A percentile compares a stretch with the other conserved stretches of the same genome.
phyloP scores from a whole-genome alignment of 495 filamentous ascomycete species.

The Penicillium tannophilum region DNA sequence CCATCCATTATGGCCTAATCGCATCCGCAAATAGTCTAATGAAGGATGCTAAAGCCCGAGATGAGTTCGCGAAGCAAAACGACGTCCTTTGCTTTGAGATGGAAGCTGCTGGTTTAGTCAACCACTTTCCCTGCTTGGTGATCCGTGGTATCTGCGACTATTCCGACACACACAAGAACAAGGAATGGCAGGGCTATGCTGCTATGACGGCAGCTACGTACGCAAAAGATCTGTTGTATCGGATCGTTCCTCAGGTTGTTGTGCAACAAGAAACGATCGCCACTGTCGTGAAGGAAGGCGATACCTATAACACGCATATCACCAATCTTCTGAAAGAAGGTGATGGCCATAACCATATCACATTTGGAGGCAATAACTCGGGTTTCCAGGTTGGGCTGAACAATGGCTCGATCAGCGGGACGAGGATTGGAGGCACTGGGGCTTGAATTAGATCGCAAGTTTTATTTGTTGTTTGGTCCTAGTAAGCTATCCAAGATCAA shows the following conservation, averaged over 20 bases:
- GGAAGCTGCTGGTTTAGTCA: neutral
- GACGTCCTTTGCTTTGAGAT: constrained; percentile 3
- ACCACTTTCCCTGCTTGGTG: neutral
- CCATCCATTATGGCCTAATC: neutral
- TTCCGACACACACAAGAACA: constrained; percentile 7
- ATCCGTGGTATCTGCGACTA: constrained; percentile 6
- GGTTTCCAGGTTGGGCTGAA: neutral
- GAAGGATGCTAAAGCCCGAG: neutral
- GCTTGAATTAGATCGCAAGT: neutral
- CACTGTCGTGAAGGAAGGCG: neutral
- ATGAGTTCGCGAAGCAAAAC: neutral
- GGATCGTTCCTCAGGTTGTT: neutral
- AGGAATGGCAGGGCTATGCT: constrained; percentile 3
- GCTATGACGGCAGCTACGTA: neutral
- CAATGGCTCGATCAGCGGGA: neutral
- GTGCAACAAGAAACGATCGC: neutral
- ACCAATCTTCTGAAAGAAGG: neutral
- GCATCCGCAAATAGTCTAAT: neutral
- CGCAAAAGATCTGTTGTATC: neutral
- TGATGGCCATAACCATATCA: neutral
- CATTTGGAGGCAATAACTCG: neutral
- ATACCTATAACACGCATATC: neutral
- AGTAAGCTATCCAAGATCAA: neutral
- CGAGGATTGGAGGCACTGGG: neutral
- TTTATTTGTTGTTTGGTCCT: neutral